A percentile compares a stretch with the other conserved stretches of the same genome.
These are phyloP conservation scores for Zelonia costaricensis DNA, from an alignment of 208 protist genomes.

Conservation along the genomic window DNA sequence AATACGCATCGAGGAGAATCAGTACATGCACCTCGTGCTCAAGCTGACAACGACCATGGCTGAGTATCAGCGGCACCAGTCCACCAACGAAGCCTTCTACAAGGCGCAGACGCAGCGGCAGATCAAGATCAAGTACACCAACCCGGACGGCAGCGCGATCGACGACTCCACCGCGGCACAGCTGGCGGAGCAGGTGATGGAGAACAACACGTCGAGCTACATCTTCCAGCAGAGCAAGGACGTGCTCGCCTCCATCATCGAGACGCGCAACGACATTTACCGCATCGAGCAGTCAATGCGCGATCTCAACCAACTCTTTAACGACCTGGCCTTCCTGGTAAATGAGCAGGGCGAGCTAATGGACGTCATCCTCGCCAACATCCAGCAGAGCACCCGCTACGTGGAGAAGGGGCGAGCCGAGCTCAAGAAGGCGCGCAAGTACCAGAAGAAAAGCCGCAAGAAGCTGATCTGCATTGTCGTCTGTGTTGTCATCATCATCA, in stretches of 20 bases:
- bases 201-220: slow-evolving; percentile 72
- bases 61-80: slow-evolving; percentile 66
- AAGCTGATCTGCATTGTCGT: slow-evolving; percentile 76
- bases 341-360: slow-evolving; percentile 88
- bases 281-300: slow-evolving; percentile 90
- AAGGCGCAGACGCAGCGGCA: slow-evolving; percentile 83
- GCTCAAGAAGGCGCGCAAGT: slow-evolving; percentile 77
- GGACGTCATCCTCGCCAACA: slow-evolving; percentile 85
- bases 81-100: slow-evolving; percentile 63
- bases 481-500: slow-evolving; percentile 39
- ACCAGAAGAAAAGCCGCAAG: slow-evolving; percentile 74
- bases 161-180: slow-evolving; percentile 71
- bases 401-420: slow-evolving; percentile 65
- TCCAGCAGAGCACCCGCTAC: slow-evolving; percentile 54
- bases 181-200: slow-evolving; percentile 78
- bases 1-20: slow-evolving; percentile 89
- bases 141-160: slow-evolving; percentile 72
- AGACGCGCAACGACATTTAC: slow-evolving; percentile 90
- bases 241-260: slow-evolving; percentile 78
- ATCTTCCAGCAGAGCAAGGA: slow-evolving; percentile 92
- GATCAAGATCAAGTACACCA: slow-evolving; percentile 92
- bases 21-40: slow-evolving; percentile 59
- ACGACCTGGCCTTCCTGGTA: slow-evolving; percentile 88
- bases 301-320: slow-evolving; percentile 87
- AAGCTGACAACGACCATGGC: slow-evolving; percentile 57